Base-by-base conservation (phyloP, 106 monocot genomes). In the Vanilla planifolia region DNA sequence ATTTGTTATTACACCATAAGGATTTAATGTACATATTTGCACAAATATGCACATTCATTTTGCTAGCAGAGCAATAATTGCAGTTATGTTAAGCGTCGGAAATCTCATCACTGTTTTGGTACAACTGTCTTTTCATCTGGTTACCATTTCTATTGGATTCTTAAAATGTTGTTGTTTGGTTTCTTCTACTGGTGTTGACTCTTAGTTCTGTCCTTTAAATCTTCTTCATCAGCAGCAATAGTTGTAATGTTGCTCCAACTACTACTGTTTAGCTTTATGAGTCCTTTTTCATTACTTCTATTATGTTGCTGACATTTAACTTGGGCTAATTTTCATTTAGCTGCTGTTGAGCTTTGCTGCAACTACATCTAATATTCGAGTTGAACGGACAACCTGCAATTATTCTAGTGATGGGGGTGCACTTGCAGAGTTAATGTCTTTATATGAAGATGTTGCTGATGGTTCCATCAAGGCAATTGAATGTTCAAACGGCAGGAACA, bases 321-420 rank as follows among this genome's bases (percentile, higher is more conserved):
- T 43, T 59, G 3, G n/a, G 1, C 51, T 53, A 22, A 46, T 44
- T 44, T 48, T 74, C 44, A 27, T 64, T 46, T 66, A 98, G 98
- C 55, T 98, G 28, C 63, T 98, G 28, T 65, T 74, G 47, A 76
- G 72, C 45, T 92, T 85, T 76, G 81, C 80, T 50, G 88, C 88
- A 55, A 70, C 84, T 69, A 32, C 69, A 19, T 96, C 84, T 60
- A 75, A 81, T 81, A 71, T 81, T 43, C 86, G 92, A 57, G 67
- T 88, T 67, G 85, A 98, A 55, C 76, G 71, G 4, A 55, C 66
- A 17, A 77, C 88, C 6, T 50, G 68, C 32, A 62, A 75, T 67
- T 82, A 77, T 80, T 88, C 75, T 75, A 72, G 73, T 65, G 82
- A 88, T 50, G 82, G 85, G 11, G 85, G 82, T 61, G 82, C 92